phyloP scores from a whole-genome alignment of 2,329 filamentous ascomycete genomes.

The Aspergillus sp. region DNA sequence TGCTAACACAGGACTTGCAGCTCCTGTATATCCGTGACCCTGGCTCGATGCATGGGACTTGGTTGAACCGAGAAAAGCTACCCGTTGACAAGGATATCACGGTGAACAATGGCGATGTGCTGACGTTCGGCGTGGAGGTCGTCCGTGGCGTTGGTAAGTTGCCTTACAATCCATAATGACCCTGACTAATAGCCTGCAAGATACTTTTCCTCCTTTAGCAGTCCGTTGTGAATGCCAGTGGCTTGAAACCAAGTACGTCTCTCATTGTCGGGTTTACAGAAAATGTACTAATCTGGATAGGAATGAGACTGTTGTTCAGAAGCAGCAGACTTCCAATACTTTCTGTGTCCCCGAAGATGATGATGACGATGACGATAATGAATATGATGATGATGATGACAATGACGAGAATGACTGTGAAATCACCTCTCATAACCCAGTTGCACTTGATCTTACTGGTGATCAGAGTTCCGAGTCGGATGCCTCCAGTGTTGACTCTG shows the following conservation, averaged over 20 bases:
- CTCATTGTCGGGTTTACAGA: not conserved
- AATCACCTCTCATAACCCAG: conserved; percentile 5
- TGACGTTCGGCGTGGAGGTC: conserved; percentile 56
- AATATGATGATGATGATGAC: conserved; percentile 32
- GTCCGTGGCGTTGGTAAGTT: conserved; percentile 50
- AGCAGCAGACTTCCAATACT: conserved; percentile 37
- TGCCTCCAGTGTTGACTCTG: conserved; percentile 21
- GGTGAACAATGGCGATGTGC: conserved; percentile 42
- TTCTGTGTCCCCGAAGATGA: conserved; percentile 49
- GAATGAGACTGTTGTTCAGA: conserved; percentile 14
- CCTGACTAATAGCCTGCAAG: conserved; percentile 19
- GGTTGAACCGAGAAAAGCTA: conserved; percentile 55
- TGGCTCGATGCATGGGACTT: conserved; percentile 67
- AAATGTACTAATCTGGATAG: conserved; percentile 18
- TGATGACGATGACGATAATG: conserved; percentile 36
- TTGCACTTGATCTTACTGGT: conserved; percentile 4
- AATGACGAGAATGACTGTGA: conserved; percentile 36
- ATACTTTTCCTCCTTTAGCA: conserved; percentile 39
- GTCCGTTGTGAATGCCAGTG: conserved; percentile 38
- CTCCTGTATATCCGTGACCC: conserved; percentile 57
- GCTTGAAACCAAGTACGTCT: conserved; percentile 28
- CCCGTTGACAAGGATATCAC: conserved; percentile 41
- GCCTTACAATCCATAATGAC: not conserved
- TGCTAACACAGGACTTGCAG: conserved; percentile 25
- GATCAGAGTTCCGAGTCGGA: conserved; percentile 18